phyloP scores from a whole-genome alignment of 2,329 filamentous ascomycete species.

The Exserohilum rostratum region DNA sequence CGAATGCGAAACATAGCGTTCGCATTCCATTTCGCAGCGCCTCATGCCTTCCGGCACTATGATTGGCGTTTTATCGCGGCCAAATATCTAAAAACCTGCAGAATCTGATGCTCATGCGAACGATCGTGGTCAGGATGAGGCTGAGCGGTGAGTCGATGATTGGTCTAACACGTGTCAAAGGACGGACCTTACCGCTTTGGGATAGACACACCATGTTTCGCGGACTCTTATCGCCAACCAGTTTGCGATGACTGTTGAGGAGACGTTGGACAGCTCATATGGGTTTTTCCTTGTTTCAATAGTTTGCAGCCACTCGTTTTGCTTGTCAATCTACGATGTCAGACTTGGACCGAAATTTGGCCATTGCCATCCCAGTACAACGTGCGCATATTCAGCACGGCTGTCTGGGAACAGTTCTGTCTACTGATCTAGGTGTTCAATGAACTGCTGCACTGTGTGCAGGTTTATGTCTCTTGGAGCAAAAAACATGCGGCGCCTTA shows the following conservation, averaged over 20 bases:
- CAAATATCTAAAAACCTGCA: not conserved
- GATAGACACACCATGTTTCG: not conserved
- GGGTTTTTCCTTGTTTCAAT: not conserved
- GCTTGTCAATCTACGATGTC: not conserved
- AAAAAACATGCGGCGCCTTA: no score
- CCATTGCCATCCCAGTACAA: not conserved
- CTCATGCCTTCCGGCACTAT: not conserved
- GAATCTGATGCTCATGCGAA: not conserved
- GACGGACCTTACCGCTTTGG: constrained; percentile 1
- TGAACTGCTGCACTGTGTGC: not conserved
- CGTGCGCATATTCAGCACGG: not conserved
- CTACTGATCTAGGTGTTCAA: not conserved
- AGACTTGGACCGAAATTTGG: not conserved
- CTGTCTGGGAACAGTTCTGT: not conserved
- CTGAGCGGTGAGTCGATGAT: constrained; percentile 15
- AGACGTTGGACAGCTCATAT: not conserved
- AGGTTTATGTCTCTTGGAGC: not conserved
- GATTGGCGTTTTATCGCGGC: constrained; percentile 1
- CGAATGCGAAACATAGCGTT: constrained; percentile 5
- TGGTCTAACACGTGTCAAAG: constrained; percentile 12
- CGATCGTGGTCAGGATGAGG: constrained; percentile 8
- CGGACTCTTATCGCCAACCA: constrained; percentile 1
- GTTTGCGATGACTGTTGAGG: not conserved
- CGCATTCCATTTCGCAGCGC: constrained; percentile 1
- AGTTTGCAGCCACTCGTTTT: not conserved